Evolutionary conservation across 164 flowering plant genomes (phyloP).

Genomic region (Kalanchoe fedtschenkoi): DNA sequence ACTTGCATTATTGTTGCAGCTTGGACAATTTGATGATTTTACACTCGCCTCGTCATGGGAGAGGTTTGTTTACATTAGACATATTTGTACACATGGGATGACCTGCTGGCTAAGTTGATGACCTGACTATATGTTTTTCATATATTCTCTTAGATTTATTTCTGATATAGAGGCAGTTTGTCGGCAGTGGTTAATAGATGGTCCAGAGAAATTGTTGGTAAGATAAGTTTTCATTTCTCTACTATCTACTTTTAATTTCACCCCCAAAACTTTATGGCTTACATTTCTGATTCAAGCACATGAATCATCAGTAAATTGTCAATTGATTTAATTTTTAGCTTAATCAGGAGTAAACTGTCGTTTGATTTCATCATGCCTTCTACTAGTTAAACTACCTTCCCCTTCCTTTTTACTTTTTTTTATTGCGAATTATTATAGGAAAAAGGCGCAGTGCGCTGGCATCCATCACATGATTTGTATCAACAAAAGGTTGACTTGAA

Average conservation of each 20-base stretch:
- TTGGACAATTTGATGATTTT: slow-evolving; percentile 87
- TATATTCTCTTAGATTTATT: slow-evolving; percentile 58
- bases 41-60: slow-evolving; percentile 97
- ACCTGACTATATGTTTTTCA: slow-evolving; percentile 3
- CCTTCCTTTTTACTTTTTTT: background rate
- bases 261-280: background rate
- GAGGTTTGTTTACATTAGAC: slow-evolving; percentile 32
- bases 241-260: background rate
- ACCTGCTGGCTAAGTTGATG: background rate
- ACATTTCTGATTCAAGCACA: too few species aligned
- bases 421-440: slow-evolving; percentile 29
- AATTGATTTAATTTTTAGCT: too few species aligned
- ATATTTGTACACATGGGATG: background rate
- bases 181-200: slow-evolving; percentile 75
- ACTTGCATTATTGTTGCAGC: slow-evolving; percentile 24
- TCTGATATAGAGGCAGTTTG: slow-evolving; percentile 87
- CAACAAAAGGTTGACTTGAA: slow-evolving; percentile 63
- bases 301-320: too few species aligned
- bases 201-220: slow-evolving; percentile 77
- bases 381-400: background rate
- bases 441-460: slow-evolving; percentile 62
- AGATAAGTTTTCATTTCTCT: slow-evolving; percentile 5
- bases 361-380: background rate
- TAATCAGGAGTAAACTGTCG: too few species aligned
- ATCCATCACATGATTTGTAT: slow-evolving; percentile 35